Evolutionary conservation across 345 rosid species (phyloP), one percentile per base, ranked within the genome.

Genomic region (Psidium friedrichsthalianum): DNA sequence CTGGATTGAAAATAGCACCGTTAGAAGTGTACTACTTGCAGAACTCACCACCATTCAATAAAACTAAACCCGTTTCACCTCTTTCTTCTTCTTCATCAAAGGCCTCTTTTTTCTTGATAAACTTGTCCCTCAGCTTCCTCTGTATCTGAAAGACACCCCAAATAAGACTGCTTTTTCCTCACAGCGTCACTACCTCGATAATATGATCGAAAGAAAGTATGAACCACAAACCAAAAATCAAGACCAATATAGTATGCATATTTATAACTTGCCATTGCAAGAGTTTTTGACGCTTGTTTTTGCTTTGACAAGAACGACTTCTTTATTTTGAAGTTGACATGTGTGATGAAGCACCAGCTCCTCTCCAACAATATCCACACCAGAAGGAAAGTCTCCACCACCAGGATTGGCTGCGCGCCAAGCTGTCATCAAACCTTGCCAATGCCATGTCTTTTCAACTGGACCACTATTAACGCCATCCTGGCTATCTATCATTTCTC

Each of bases 391-490:
- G 85, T 86, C 87, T 80, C 94, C 93, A 82, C 93, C 90, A 54
- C 87, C 83, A 76, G 96, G 98, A 90, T 96, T 94, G 87, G 90
- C 90, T 59, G 91, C 93, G 82, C 91, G 90, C 99, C 98, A 96
- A 57, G 90, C 95, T 74, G 98, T 93, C 99, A 97, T 97, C 90
- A 97, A 92, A 59, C 98, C 88, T 97, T 97, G 40, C 99, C 99
- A n/a, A 95, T 93, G 87, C 99, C 99, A 91, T 97, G 98, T 86
- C 92, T 97, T 90, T 25, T 93, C 83, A 74, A 74, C 86, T 47
- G 90, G 89, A 87, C 84, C 86, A 84, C 84, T 88, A 82, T 84
- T 69, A 76, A 52, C 78, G 84, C 83, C 82, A 83, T 87, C 88
- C 87, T 83, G 89, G 82, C 52, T 29, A 87, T 82, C 84, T 51